Conservation (phyloP, 345 rosid species). For the Citrus australasica region DNA sequence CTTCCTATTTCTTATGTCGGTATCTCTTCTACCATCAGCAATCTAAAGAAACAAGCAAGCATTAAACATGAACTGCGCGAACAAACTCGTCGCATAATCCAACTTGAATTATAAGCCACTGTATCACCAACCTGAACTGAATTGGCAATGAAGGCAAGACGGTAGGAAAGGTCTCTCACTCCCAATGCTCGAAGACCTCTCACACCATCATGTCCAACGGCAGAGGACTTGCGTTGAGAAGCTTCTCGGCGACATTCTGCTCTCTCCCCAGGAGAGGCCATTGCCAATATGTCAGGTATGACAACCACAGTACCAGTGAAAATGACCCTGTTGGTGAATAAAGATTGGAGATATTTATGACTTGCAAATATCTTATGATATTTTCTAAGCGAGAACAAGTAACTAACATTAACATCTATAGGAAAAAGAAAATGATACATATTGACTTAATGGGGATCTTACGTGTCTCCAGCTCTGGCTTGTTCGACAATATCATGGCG, state of each 20-base stretch:
- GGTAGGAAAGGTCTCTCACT: slow-evolving; percentile 91
- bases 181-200: slow-evolving; percentile 84
- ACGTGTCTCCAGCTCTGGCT: slow-evolving; percentile 99
- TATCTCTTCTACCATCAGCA: slow-evolving; percentile 80
- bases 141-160: slow-evolving; percentile 90
- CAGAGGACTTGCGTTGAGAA: slow-evolving; percentile 54
- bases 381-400: not conserved
- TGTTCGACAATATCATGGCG: slow-evolving; percentile 97
- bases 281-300: slow-evolving; percentile 84
- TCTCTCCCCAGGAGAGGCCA: slow-evolving; percentile 96
- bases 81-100: not conserved
- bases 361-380: not conserved
- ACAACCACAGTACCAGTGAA: slow-evolving; percentile 92
- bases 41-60: slow-evolving; percentile 36
- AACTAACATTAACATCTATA: not conserved
- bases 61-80: slow-evolving; percentile 1
- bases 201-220: slow-evolving; percentile 74
- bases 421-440: not conserved
- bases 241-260: slow-evolving; percentile 80
- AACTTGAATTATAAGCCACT: not conserved
- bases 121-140: slow-evolving; percentile 77
- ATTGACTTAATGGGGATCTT: slow-evolving; percentile 22
- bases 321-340: slow-evolving; percentile 58
- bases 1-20: slow-evolving; percentile 78
- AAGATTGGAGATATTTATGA: not conserved